Conservation (phyloP, 192 early-diverging fungal genomes). For the Podila horticola region DNA sequence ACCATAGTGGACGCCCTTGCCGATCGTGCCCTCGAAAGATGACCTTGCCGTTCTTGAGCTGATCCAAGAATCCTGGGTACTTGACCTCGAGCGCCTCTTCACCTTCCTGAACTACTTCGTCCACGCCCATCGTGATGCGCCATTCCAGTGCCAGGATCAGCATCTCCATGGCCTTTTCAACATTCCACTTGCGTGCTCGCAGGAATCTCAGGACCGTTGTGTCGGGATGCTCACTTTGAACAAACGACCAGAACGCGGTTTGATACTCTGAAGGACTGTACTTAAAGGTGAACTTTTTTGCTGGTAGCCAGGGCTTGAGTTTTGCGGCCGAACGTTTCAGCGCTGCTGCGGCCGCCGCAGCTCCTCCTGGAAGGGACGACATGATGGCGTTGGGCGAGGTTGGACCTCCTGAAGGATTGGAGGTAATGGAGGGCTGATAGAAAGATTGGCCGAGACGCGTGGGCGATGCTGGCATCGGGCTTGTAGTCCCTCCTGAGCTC, state of each 20-base stretch:
- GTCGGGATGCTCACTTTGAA: constrained; percentile 76
- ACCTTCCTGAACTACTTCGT: constrained; percentile 57
- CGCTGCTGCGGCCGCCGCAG: constrained; percentile 26
- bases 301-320: constrained; percentile 41
- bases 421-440: constrained; percentile 34
- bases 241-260: constrained; percentile 69
- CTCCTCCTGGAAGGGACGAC: constrained; percentile 33
- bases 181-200: constrained; percentile 89
- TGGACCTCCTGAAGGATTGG: constrained; percentile 10
- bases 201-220: constrained; percentile 79
- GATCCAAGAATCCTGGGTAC: constrained; percentile 55
- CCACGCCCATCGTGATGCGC: constrained; percentile 66
- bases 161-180: constrained; percentile 82
- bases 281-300: constrained; percentile 51
- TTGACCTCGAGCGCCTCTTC: constrained; percentile 54
- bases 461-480: constrained; percentile 37
- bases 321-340: constrained; percentile 38
- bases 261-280: constrained; percentile 55
- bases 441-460: constrained; percentile 37
- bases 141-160: constrained; percentile 73
- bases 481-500: constrained; percentile 7
- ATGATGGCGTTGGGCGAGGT: constrained; percentile 21
- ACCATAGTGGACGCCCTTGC: constrained; percentile 58
- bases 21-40: constrained; percentile 60
- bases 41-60: constrained; percentile 58